These are phyloP conservation scores for Phytopythium vexans DNA, from an alignment of 352 stramenopile genomes.

Conservation along the genomic window DNA sequence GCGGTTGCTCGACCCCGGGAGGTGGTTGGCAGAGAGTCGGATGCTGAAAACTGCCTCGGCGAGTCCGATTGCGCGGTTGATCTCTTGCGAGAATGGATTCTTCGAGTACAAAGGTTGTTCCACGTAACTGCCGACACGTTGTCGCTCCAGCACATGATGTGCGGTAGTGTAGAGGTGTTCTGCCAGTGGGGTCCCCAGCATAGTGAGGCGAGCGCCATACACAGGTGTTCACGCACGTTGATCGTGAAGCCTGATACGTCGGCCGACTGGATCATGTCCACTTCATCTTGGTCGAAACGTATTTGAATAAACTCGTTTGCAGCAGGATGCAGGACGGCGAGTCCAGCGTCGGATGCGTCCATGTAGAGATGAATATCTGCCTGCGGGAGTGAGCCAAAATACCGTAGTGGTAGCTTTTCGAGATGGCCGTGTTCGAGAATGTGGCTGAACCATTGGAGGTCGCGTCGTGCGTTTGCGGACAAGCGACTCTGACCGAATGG, in stretches of 20 bases:
- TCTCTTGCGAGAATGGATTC: neutral
- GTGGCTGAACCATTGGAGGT: conserved; percentile 1
- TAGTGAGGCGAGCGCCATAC: conserved; percentile 2
- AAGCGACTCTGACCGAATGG: too few species aligned
- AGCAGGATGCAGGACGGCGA: conserved; percentile 7
- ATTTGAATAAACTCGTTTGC: conserved; percentile 10
- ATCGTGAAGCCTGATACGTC: conserved; percentile 3
- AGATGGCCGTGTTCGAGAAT: conserved; percentile 6
- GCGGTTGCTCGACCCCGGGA: conserved; percentile 4
- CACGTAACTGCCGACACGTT: neutral
- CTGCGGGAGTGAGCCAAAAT: conserved; percentile 1
- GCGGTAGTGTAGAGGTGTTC: too few species aligned
- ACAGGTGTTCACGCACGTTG: conserved; percentile 13
- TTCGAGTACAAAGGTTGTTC: too few species aligned
- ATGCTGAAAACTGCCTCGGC: neutral
- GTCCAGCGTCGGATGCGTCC: conserved; percentile 4
- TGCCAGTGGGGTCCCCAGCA: neutral
- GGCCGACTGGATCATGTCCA: neutral
- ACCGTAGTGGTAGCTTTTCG: conserved; percentile 5
- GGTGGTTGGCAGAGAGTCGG: neutral
- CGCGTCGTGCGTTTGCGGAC: too few species aligned
- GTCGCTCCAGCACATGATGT: conserved; percentile 9
- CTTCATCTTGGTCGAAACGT: conserved; percentile 7
- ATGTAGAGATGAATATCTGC: conserved; percentile 11
- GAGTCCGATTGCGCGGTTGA: neutral